These are phyloP conservation scores for Plasmodium cynomolgi DNA, from an alignment of 169 alveolate genomes.

Conservation along the genomic window DNA sequence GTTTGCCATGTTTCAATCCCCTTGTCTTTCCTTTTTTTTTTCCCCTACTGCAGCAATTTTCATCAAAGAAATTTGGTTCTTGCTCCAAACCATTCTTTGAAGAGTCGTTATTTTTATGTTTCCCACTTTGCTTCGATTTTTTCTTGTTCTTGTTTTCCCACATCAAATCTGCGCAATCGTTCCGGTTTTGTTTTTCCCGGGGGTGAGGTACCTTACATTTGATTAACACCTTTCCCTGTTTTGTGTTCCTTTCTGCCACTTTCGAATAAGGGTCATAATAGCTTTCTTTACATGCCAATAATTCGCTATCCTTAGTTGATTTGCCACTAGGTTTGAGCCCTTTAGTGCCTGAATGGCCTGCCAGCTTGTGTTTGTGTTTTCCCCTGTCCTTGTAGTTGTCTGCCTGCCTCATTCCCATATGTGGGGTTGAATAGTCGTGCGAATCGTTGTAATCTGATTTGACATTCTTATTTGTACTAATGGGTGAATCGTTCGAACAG, in stretches of 20 bases:
- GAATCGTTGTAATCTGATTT: not conserved
- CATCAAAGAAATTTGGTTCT: conserved; percentile 2
- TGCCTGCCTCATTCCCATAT: not conserved
- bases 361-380: not conserved
- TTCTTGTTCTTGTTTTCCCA: not conserved
- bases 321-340: not conserved
- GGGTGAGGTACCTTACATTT: not conserved
- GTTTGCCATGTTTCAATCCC: not conserved
- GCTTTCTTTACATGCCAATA: not conserved
- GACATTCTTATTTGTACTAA: not conserved
- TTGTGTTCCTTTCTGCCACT: not conserved
- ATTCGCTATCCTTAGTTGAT: not conserved
- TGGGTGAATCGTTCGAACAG: not conserved
- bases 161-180: not conserved
- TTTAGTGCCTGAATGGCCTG: not conserved
- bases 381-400: not conserved
- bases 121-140: conserved; percentile 7
- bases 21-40: conserved; percentile 8
- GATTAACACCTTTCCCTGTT: not conserved
- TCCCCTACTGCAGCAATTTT: not conserved
- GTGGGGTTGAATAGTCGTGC: not conserved
- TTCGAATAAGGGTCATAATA: not conserved
- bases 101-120: conserved; percentile 3
- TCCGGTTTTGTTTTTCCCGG: not conserved
- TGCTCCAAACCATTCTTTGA: conserved; percentile 6